Conservation (phyloP, 2,329 filamentous ascomycete genomes). For the Fusarium goolgardi region DNA sequence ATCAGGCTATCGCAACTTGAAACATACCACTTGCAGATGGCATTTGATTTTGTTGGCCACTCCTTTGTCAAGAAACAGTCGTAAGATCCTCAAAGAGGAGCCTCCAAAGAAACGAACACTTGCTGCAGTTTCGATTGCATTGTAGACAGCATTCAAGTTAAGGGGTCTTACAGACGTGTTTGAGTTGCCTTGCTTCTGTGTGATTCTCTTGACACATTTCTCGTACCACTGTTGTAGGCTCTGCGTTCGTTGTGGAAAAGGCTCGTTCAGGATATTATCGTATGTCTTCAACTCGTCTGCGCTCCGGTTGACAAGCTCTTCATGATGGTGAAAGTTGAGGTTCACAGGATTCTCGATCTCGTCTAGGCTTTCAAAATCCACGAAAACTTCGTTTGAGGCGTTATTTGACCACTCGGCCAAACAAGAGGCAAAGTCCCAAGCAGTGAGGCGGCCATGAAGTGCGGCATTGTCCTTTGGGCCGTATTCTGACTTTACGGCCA, state of each 20-base stretch:
- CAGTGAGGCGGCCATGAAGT: conserved; percentile 37
- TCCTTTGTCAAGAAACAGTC: conserved; percentile 34
- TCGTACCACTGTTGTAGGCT: conserved; percentile 36
- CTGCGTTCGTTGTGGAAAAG: conserved; percentile 11
- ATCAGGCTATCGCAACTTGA: no score
- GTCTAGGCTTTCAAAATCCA: conserved; percentile 53
- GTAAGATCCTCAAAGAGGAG: conserved; percentile 38
- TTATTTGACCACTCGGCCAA: conserved; percentile 34
- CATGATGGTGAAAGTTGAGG: conserved; percentile 56
- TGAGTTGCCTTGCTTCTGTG: conserved; percentile 1
- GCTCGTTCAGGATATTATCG: conserved; percentile 22
- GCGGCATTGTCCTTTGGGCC: conserved; percentile 33
- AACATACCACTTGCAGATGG: conserved; percentile 39
- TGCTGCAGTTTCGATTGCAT: conserved; percentile 28
- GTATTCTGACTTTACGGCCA: conserved; percentile 35
- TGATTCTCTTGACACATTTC: conserved; percentile 19
- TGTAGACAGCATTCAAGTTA: conserved; percentile 21
- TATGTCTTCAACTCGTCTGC: conserved; percentile 31
- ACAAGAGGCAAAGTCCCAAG: conserved; percentile 39
- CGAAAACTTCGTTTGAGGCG: conserved; percentile 48
- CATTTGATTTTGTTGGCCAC: conserved; percentile 37
- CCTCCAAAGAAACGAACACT: conserved; percentile 41
- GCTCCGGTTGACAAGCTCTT: conserved; percentile 41
- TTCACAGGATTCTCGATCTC: conserved; percentile 60
- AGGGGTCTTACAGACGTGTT: conserved; percentile 16